A percentile compares a stretch with the other conserved stretches of the same genome.
Conservation (phyloP, 2,329 filamentous ascomycete species). For the Coniosporium tulheliwenetii region DNA sequence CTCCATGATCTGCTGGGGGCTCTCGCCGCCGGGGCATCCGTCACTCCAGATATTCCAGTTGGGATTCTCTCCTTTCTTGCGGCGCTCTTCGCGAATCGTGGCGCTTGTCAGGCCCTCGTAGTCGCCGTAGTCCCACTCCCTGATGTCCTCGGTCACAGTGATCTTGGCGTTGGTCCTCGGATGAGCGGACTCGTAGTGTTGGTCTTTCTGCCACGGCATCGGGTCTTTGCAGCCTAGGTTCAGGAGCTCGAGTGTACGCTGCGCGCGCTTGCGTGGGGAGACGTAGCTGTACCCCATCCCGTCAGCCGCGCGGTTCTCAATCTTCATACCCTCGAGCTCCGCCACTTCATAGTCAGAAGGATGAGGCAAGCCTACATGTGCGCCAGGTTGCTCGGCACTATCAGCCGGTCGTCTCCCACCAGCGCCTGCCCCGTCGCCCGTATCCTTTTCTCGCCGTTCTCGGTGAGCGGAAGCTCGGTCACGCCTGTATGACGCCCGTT, state of each 20-base stretch:
- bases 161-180: conserved; percentile 25
- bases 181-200: conserved; percentile 8
- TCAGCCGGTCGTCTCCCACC: conserved; percentile 33
- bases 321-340: no score
- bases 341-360: no score
- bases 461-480: conserved; percentile 27
- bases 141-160: conserved; percentile 33
- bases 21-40: conserved; percentile 56
- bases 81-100: conserved; percentile 36
- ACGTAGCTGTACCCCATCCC: conserved; percentile 25
- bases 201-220: conserved; percentile 50
- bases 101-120: conserved; percentile 42
- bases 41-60: conserved; percentile 78
- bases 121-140: conserved; percentile 48
- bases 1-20: conserved; percentile 52
- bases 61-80: conserved; percentile 35
- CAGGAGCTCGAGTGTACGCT: conserved; percentile 32
- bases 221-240: conserved; percentile 53
- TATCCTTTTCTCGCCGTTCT: conserved; percentile 28
- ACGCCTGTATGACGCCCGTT: conserved; percentile 30
- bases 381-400: conserved; percentile 33
- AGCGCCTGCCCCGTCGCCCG: conserved; percentile 25
- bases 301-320: no score
- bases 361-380: conserved; percentile 14
- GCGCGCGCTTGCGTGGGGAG: conserved; percentile 34